Evolutionary conservation across 495 filamentous ascomycete genomes (phyloP).

Genomic region (Monascus purpureus): DNA sequence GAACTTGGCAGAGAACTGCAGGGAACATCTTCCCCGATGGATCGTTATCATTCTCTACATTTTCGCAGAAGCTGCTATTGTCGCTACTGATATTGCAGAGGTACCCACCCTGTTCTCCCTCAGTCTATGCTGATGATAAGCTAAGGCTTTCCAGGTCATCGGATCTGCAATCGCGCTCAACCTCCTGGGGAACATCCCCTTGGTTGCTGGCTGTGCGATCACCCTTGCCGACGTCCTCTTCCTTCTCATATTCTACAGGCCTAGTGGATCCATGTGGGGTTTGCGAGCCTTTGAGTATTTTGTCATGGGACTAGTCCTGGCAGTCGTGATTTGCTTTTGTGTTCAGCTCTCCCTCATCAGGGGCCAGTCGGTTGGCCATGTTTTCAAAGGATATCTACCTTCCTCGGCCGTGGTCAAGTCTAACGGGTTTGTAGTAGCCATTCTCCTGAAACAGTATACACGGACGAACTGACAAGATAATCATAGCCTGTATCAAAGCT

Average conservation of each 20-base stretch:
- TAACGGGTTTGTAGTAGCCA: conserved; percentile 37
- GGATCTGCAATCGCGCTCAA: conserved; percentile 88
- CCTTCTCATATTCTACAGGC: conserved; percentile 76
- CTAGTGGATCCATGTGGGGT: conserved; percentile 56
- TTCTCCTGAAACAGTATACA: no score
- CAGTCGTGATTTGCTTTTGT: conserved; percentile 82
- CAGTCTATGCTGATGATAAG: no score
- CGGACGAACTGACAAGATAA: conserved; percentile 7
- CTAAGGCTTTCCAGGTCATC: conserved; percentile 60
- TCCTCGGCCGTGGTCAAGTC: conserved; percentile 59
- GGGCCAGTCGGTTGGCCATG: conserved; percentile 52
- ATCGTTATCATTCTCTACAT: conserved; percentile 60
- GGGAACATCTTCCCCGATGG: conserved; percentile 63
- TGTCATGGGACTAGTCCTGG: conserved; percentile 65
- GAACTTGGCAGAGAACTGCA: conserved; percentile 67
- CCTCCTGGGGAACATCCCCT: conserved; percentile 62
- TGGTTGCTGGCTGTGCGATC: conserved; percentile 78
- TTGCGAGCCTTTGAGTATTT: conserved; percentile 69
- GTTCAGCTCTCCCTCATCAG: conserved; percentile 73
- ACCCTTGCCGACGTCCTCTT: conserved; percentile 75
- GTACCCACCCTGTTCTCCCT: no score
- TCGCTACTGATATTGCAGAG: conserved; percentile 87
- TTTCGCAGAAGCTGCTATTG: conserved; percentile 66
- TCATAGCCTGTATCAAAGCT: conserved; percentile 68
- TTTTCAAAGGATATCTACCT: conserved; percentile 75